Conservation (phyloP, 306 rosid species). For the Ormosia semicastrata region DNA sequence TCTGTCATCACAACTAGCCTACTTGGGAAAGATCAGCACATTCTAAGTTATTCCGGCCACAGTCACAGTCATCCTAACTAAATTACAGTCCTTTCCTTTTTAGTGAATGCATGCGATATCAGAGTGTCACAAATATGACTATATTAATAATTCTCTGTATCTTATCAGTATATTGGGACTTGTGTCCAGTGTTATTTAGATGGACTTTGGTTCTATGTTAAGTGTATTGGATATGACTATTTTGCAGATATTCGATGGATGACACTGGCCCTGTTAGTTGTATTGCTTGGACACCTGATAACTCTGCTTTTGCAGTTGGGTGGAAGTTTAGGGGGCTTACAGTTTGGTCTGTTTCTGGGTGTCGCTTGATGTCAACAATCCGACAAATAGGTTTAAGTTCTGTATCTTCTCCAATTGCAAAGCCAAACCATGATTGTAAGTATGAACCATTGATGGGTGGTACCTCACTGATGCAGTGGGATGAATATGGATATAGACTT, state of each 20-base stretch:
- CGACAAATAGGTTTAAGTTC: constrained; percentile 93
- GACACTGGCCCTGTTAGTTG: constrained; percentile 92
- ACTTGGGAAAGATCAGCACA: background rate
- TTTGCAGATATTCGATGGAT: constrained; percentile 86
- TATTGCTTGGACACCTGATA: constrained; percentile 98
- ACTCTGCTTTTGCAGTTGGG: constrained; percentile 97
- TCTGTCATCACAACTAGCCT: background rate
- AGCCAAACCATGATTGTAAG: constrained; percentile 76
- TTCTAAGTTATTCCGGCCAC: constrained; percentile 14
- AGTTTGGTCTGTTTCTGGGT: constrained; percentile 97
- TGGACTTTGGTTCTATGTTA: constrained; percentile 20
- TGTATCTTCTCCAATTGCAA: constrained; percentile 78
- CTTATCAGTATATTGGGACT: constrained; percentile 12
- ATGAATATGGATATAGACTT: constrained; percentile 90
- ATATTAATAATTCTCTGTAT: background rate
- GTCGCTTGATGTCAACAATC: constrained; percentile 95
- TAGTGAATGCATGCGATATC: constrained; percentile 7
- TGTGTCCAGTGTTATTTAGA: background rate
- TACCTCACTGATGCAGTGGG: constrained; percentile 93
- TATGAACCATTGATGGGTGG: constrained; percentile 91
- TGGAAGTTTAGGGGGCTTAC: constrained; percentile 97
- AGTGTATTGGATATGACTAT: constrained; percentile 17
- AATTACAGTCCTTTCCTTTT: constrained; percentile 5
- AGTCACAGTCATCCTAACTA: background rate
- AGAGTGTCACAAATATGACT: background rate